Base-by-base conservation (phyloP, 495 filamentous ascomycete genomes). In the Umbilicaria muhlenbergii region DNA sequence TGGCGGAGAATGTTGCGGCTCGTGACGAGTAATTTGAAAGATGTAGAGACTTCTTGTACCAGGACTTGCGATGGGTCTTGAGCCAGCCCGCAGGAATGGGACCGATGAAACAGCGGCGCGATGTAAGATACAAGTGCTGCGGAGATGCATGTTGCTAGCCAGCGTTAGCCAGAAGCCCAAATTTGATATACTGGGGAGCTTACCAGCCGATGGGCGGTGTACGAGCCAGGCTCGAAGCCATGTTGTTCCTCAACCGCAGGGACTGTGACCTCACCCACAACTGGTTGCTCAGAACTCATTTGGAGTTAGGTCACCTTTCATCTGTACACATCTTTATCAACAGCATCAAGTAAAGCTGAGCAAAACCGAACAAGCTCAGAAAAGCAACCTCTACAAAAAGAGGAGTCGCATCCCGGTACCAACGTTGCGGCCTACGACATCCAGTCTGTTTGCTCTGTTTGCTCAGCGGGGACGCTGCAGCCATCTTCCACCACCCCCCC, bases 31-130 rank as follows among this genome's bases (percentile, higher is more conserved):
- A 77, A 39, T 78, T 71, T 34, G 51, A 66, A 36, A 74, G 59
- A 35, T 58, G 65, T 1, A 80, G 46, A 33, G 74, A 62, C 38
- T 64, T 61, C 47, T 58, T 66, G 54, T 78, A 80, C 77, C 77
- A 80, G 12, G 71, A 65, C 40, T 75, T 75, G 37, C 74, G 69
- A 56, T 80, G 73, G 42, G 67, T 71, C 41, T 78, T 77, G 39
- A 80, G 62, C 78, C 78, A 82, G 41, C 75, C 77, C 49, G 75
- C 70, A 4, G 78, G 78, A 32, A 82, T 76, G 16, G 78, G 78
- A 8, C 78, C 78, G 49, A 82, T 79, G 57, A 82, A 82, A 53
- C 69, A 73, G 32, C 78, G 68, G 19, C 75, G 64, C 34, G 67
- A 72, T 7, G 78, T 82, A 48, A 78, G 59, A 53, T 81, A 67